phyloP scores from a whole-genome alignment of 2,329 filamentous ascomycete species.

The Aspergillus niger region DNA sequence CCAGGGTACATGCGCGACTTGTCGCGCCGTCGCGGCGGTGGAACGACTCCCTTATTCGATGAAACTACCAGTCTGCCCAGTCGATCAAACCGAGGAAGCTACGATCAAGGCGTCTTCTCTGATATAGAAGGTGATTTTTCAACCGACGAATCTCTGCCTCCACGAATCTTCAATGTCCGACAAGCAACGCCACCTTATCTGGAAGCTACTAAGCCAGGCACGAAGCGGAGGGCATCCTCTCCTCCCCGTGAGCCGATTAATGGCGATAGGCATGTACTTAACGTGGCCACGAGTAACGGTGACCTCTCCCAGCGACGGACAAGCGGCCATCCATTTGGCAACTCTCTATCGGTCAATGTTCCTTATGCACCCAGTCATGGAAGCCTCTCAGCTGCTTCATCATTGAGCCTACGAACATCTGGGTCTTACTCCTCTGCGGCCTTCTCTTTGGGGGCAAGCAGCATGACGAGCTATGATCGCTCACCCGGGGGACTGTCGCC shows the following conservation, averaged over 20 bases:
- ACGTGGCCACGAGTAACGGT: constrained; percentile 44
- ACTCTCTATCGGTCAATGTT: constrained; percentile 56
- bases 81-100: constrained; percentile 61
- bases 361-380: constrained; percentile 60
- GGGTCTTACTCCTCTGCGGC: constrained; percentile 65
- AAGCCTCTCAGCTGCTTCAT: constrained; percentile 68
- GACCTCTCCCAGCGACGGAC: constrained; percentile 59
- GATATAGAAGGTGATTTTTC: constrained; percentile 48
- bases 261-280: constrained; percentile 39
- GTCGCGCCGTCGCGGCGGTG: constrained; percentile 50
- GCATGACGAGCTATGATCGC: constrained; percentile 65
- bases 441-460: constrained; percentile 62
- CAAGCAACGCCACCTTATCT: constrained; percentile 42
- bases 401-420: constrained; percentile 57
- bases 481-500: constrained; percentile 64
- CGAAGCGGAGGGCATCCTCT: constrained; percentile 66
- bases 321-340: constrained; percentile 56
- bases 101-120: constrained; percentile 61
- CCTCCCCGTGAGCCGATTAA: constrained; percentile 57
- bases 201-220: constrained; percentile 53
- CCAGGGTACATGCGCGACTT: constrained; percentile 36
- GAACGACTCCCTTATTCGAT: constrained; percentile 51
- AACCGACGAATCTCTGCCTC: constrained; percentile 40
- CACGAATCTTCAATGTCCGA: constrained; percentile 41
- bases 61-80: constrained; percentile 53